A percentile compares a stretch with the other conserved stretches of the same genome.
phyloP scores from a whole-genome alignment of 192 early-diverging fungal species.

The Kickxella alabastrina region DNA sequence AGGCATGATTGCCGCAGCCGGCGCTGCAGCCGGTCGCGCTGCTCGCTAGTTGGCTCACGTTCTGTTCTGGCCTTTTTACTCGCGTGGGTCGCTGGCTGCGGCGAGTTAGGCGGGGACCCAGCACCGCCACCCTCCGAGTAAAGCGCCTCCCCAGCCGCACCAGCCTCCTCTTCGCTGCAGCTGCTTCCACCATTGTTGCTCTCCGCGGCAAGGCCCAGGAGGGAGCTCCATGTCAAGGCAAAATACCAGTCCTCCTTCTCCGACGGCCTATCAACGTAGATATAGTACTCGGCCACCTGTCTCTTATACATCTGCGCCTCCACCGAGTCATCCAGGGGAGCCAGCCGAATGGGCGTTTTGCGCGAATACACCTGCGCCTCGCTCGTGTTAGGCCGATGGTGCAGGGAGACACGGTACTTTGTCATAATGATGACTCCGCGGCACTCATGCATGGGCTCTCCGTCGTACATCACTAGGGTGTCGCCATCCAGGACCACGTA shows the following conservation, averaged over 20 bases:
- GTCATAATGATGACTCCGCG: constrained; percentile 71
- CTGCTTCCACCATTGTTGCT: no score
- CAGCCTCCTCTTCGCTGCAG: constrained; percentile 10
- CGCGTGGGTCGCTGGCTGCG: background rate
- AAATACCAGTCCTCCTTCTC: constrained; percentile 93
- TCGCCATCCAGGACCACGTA: constrained; percentile 76
- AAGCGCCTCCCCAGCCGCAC: background rate
- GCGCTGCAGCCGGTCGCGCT: constrained; percentile 23
- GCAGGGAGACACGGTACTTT: constrained; percentile 61
- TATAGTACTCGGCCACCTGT: constrained; percentile 52
- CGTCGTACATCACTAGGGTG: constrained; percentile 80
- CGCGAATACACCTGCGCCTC: constrained; percentile 66
- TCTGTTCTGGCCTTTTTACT: background rate
- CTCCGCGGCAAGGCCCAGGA: constrained; percentile 22
- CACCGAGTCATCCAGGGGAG: constrained; percentile 18
- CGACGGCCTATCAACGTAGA: constrained; percentile 55
- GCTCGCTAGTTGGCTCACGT: constrained; percentile 13
- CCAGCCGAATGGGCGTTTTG: constrained; percentile 52
- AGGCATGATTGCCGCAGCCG: constrained; percentile 34
- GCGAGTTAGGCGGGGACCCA: background rate
- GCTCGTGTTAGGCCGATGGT: constrained; percentile 43
- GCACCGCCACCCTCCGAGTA: background rate
- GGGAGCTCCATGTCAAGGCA: constrained; percentile 68
- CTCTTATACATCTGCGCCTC: constrained; percentile 15
- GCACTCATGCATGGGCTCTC: constrained; percentile 72